Conservation (phyloP, 371 early-diverging fungal genomes). For the Mycotypha africana region DNA sequence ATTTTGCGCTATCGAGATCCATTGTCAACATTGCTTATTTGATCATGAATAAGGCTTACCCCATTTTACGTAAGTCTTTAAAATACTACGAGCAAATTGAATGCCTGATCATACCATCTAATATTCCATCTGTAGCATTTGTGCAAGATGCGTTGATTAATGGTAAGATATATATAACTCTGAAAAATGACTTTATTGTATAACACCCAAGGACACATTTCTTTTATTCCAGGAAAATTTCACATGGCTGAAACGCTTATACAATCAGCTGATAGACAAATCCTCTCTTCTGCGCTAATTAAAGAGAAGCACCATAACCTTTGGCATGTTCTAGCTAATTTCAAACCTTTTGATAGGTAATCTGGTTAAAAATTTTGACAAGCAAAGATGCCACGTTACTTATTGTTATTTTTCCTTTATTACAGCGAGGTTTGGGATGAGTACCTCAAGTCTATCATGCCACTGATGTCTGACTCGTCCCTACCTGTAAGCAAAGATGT, state of each 20-base stretch:
- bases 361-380: not conserved
- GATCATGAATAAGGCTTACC: constrained; percentile 36
- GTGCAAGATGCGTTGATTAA: constrained; percentile 42
- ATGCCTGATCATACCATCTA: too few relatives aligned
- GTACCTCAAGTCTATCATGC: constrained; percentile 35
- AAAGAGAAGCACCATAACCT: constrained; percentile 28
- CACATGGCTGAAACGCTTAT: constrained; percentile 47
- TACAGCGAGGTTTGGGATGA: constrained; percentile 40
- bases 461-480: constrained; percentile 10
- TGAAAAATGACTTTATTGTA: too few relatives aligned
- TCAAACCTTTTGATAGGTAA: constrained; percentile 35
- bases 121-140: constrained; percentile 23
- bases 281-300: constrained; percentile 4
- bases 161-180: constrained; percentile 25
- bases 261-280: constrained; percentile 11
- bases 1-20: constrained; percentile 31
- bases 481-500: constrained; percentile 20
- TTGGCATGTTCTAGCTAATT: constrained; percentile 46
- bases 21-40: constrained; percentile 53
- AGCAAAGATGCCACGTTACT: not conserved
- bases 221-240: constrained; percentile 26
- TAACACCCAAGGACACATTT: too few relatives aligned
- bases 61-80: too few relatives aligned
- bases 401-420: not conserved
- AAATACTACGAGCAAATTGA: too few relatives aligned